These are phyloP conservation scores for Globisporangium barbulae DNA, from an alignment of 352 stramenopile species.

Conservation along the genomic window DNA sequence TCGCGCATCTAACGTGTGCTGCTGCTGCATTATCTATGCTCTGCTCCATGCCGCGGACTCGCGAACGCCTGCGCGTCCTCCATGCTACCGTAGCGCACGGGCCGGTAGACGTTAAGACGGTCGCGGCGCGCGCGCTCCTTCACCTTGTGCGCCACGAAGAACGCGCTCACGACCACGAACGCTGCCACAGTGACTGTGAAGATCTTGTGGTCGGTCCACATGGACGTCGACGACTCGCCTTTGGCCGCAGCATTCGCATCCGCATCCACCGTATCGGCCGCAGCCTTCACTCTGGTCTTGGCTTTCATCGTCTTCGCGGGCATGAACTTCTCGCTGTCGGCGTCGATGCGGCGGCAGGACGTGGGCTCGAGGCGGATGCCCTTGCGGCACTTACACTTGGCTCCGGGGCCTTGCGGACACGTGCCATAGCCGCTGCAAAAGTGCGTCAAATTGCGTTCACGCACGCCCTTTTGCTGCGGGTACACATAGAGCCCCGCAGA, in stretches of 20 bases:
- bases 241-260: no score
- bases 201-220: constrained; percentile 5
- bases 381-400: constrained; percentile 50
- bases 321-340: constrained; percentile 33
- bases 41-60: neutral
- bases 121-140: constrained; percentile 27
- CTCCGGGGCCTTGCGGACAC: constrained; percentile 50
- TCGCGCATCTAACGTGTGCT: no score
- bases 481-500: constrained; percentile 58
- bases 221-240: constrained; percentile 7
- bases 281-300: neutral
- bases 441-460: constrained; percentile 51
- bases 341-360: constrained; percentile 64
- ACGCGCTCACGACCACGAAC: constrained; percentile 21
- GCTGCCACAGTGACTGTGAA: constrained; percentile 11
- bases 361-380: constrained; percentile 37
- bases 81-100: constrained; percentile 45
- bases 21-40: no score
- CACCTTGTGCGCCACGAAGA: constrained; percentile 28
- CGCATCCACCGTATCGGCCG: no score
- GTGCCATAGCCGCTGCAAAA: constrained; percentile 69
- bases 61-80: constrained; percentile 21
- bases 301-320: constrained; percentile 5
- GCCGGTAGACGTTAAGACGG: constrained; percentile 29
- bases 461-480: constrained; percentile 52